Base-by-base conservation (phyloP, 2,329 filamentous ascomycete species). In the Alternaria sp. region DNA sequence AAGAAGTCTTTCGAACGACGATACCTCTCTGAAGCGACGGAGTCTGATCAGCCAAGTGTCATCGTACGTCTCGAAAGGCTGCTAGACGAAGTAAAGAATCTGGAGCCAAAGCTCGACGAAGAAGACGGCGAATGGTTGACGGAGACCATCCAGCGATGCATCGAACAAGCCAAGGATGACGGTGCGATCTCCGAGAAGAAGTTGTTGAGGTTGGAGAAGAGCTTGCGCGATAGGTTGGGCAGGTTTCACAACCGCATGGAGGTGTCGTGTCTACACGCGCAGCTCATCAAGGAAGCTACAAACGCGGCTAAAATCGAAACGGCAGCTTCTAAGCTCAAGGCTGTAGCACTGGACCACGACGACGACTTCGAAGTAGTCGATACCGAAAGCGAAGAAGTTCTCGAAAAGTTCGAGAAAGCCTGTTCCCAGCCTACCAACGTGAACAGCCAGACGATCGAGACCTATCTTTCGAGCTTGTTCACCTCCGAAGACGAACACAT, bases 241-340 rank as follows among this genome's bases (percentile, higher is more conserved):
- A 79, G 83, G n/a, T 81, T 87, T 66, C 82, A 82, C n/a, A 80
- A 83, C 53, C 87, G 85, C 61, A 84, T 87, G 67, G 81, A 86
- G 18, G 86, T 88, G 70, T 87, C 87, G 0, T 80, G 82, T 7
- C 80, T 90, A 30, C 89, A 89, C 71, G 84, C 85, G 18, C 75
- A 83, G 43, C 74, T 90, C 83, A 76, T 88, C 54, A 70, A 59
- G 37, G 67, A 77, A 49, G n/a, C 63, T 2, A 77, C 79, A 1
- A 73, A 78, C 11, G 75, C 80, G 1, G 71, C 78, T 6, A 8
- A 41, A 1, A 11, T 7, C 15, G 70, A 68, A 9, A 53, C 57
- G 11, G 33, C 64, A 14, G 43, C 66, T 18, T 46, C 63, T 2
- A 60, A 63, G 28, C 45, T 74, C 11, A 61, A 68, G n/a, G 76